These are phyloP conservation scores for Stephanodiscus triporus DNA, from an alignment of 108 stramenopile species.

Conservation along the genomic window DNA sequence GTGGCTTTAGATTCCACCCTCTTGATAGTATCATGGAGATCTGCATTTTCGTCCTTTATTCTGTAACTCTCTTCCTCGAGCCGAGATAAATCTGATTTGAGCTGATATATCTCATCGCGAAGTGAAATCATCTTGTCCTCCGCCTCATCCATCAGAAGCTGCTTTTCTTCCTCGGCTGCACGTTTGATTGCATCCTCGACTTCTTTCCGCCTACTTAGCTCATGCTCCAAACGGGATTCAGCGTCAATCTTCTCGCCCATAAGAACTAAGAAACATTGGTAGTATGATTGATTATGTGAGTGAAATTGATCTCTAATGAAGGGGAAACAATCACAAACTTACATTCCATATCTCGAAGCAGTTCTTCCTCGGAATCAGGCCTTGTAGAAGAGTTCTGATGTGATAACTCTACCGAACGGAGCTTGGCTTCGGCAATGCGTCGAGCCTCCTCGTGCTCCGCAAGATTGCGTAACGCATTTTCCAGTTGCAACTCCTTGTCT, in stretches of 20 bases:
- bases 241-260: conserved; percentile 56
- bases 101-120: conserved; percentile 42
- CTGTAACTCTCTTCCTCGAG: conserved; percentile 69
- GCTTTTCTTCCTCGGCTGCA: conserved; percentile 77
- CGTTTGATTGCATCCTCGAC: conserved; percentile 48
- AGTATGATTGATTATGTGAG: too few relatives aligned
- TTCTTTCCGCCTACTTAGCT: conserved; percentile 44
- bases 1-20: conserved; percentile 30
- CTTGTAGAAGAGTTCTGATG: conserved; percentile 30
- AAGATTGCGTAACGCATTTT: conserved; percentile 40
- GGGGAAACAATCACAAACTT: background rate
- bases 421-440: conserved; percentile 45
- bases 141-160: conserved; percentile 65
- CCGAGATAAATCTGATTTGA: conserved; percentile 48
- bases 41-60: conserved; percentile 57
- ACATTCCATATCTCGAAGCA: conserved; percentile 52
- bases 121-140: conserved; percentile 62
- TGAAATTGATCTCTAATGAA: background rate
- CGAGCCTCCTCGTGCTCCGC: conserved; percentile 43
- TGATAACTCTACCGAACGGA: conserved; percentile 28
- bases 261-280: background rate
- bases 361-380: conserved; percentile 63
- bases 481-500: conserved; percentile 42
- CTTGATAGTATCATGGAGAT: conserved; percentile 56
- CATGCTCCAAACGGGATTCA: conserved; percentile 46